Evolutionary conservation across 2,329 filamentous ascomycete genomes (phyloP), one percentile per base, ranked within the genome.

Genomic region (Zopfia rhizophila): DNA sequence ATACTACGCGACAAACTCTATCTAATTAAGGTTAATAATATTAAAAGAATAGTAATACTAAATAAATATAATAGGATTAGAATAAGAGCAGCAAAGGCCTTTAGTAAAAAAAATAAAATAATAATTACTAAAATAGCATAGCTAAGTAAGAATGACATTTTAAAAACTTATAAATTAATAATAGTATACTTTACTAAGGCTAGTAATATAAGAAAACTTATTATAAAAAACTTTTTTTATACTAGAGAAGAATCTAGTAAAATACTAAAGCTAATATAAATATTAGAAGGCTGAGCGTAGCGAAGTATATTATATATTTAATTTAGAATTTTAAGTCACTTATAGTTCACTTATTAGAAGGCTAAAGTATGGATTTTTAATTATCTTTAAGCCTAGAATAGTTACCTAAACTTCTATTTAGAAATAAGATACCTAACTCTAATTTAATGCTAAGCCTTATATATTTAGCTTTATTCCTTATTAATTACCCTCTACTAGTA

Each of bases 171-270:
- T 22, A 36, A 29, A 45, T 39, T 29, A 21, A 40, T 41, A 28
- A 28, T 41, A 14, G 25, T 41, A 19, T 46, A 47, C 30, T 17
- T 47, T 18, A 41, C 44, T 25, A 41, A 41, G 37, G 31, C 19
- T 19, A 47, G 37, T 11, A 38, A 47, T 18, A 38, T 38, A 41
- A 47, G 44, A 25, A 41, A 30, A 18, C 37, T 47, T 24, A 12
- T 37, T 22, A 30, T 30, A 37, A 32, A 47, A 31, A 38, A 38
- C 36, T 47, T 36, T 38, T 47, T 47, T 31, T 38, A 47, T 27
- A 38, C 44, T 21, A 24, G 44, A 5, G 44, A 32, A 47, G 44
- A 47, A 25, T 47, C 37, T 21, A 31, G 37, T 31, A 47, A n/a
- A n/a, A n/a, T n/a, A n/a, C n/a, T n/a, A n/a, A n/a, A n/a, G n/a